A percentile compares a stretch with the other conserved stretches of the same genome.
phyloP scores from a whole-genome alignment of 805 yeast species.

The Myxozyma mucilagina region DNA sequence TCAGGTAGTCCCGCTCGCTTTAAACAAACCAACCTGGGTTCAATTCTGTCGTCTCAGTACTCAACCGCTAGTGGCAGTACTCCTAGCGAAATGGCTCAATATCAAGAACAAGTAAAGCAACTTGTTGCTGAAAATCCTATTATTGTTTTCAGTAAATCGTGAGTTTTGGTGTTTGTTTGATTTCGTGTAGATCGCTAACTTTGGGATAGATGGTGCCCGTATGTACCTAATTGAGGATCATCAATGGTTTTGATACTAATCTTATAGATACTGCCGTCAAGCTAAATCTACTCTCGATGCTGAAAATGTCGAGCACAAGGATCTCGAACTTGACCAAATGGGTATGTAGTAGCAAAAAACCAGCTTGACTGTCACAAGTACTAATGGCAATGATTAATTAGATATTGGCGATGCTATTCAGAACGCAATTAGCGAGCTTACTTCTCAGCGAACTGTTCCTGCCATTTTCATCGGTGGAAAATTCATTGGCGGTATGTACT shows the following conservation, averaged over 20 bases:
- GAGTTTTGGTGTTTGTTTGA: constrained; percentile 52
- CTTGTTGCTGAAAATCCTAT: constrained; percentile 66
- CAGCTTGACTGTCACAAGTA: background rate
- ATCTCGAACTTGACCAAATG: constrained; percentile 38
- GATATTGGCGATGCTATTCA: constrained; percentile 82
- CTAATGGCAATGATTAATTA: background rate
- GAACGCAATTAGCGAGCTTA: constrained; percentile 68
- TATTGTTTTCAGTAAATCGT: constrained; percentile 79
- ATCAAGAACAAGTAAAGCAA: constrained; percentile 45
- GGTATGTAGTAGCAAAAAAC: constrained; percentile 8
- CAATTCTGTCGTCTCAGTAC: constrained; percentile 2
- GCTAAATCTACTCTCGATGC: constrained; percentile 47
- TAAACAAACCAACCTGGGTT: constrained; percentile 6
- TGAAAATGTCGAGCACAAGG: constrained; percentile 48
- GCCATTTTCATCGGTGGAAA: constrained; percentile 85
- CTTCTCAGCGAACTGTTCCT: constrained; percentile 94
- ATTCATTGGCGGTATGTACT: constrained; percentile 77
- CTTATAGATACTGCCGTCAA: constrained; percentile 44
- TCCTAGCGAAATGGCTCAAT: constrained; percentile 24
- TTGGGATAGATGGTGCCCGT: constrained; percentile 29
- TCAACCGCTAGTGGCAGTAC: constrained; percentile 9
- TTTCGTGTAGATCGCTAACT: constrained; percentile 33
- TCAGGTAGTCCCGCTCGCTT: background rate
- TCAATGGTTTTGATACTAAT: background rate
- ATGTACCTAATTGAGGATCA: background rate